Evolutionary conservation across 306 rosid genomes (phyloP), one percentile per base, ranked within the genome.

Genomic region (Inga laurina): DNA sequence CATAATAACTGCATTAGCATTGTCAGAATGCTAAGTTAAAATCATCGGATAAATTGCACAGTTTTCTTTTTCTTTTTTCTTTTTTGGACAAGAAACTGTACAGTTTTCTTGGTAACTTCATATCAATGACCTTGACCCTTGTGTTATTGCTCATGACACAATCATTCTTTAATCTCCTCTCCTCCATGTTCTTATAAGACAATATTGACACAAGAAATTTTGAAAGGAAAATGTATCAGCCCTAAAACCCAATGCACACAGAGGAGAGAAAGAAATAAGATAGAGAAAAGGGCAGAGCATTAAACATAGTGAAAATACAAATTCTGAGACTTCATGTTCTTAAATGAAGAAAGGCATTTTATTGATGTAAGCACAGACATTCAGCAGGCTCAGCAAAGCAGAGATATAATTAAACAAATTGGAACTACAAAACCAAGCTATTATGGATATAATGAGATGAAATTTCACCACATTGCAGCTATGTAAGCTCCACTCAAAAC

Each of bases 401-500:
- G 80, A 74, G 68, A 85, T 62, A 84, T 82, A 83, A 65, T 72
- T 51, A 61, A 57, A 75, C 61, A 61, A 76, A 56, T 77, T 81
- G 69, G 62, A 68, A 68, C 75, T 72, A 67, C 30, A 77, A 84
- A 80, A 21, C 34, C 84, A 70, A 75, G 77, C 21, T 66, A 77
- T 52, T 27, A 51, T 84, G 80, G 65, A 83, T 65, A 89, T 5
- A 49, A 86, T 77, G 59, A n/a, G 30, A 83, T 35, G 64, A 73
- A 84, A 86, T 65, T 82, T 85, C 88, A 86, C 82, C 86, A 45
- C 79, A 79, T 72, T 44, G 84, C 68, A 86, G 79, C 34, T 72
- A 84, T 77, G 77, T 82, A 88, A 88, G 84, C 84, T 84, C 92
- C 79, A 77, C 89, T 67, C 91, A 83, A 83, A 80, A 57, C 67